phyloP scores from a whole-genome alignment of 2,329 filamentous ascomycete genomes.

The Colletotrichum sp. region DNA sequence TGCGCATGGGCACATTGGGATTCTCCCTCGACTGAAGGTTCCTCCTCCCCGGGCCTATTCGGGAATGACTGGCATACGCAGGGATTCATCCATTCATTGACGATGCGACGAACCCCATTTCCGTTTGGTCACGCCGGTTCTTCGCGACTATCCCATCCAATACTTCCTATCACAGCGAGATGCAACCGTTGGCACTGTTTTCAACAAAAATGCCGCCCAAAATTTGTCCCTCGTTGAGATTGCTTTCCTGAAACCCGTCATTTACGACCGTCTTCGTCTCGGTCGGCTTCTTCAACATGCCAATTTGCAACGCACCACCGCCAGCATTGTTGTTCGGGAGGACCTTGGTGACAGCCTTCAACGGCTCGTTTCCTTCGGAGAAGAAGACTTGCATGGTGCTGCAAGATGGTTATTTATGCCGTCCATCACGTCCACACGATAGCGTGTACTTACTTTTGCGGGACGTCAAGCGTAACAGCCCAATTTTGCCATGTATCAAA shows the following conservation, averaged over 20 bases:
- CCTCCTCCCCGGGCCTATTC: not conserved
- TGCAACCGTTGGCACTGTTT: slow-evolving; percentile 39
- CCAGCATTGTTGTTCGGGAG: slow-evolving; percentile 57
- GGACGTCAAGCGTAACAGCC: slow-evolving; percentile 62
- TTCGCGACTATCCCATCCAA: not conserved
- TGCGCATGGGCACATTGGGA: not conserved
- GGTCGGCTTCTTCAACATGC: slow-evolving; percentile 65
- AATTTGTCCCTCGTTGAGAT: slow-evolving; percentile 56
- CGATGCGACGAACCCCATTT: not conserved
- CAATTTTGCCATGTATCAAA: slow-evolving; percentile 64
- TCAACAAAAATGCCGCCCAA: slow-evolving; percentile 59
- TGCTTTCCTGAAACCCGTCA: slow-evolving; percentile 50
- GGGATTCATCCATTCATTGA: not conserved
- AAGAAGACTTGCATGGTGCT: slow-evolving; percentile 64
- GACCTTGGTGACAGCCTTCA: slow-evolving; percentile 50
- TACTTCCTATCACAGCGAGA: not conserved
- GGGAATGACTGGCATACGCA: not conserved
- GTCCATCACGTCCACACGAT: not conserved
- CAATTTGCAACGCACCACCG: slow-evolving; percentile 66
- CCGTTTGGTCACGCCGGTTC: not conserved
- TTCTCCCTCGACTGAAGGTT: not conserved
- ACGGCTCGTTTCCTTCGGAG: slow-evolving; percentile 49
- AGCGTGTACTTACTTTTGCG: slow-evolving; percentile 48
- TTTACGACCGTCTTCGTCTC: slow-evolving; percentile 47
- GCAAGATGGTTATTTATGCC: not conserved